phyloP scores from a whole-genome alignment of 2,329 filamentous ascomycete genomes.

The Microdochium trichocladiopsis region DNA sequence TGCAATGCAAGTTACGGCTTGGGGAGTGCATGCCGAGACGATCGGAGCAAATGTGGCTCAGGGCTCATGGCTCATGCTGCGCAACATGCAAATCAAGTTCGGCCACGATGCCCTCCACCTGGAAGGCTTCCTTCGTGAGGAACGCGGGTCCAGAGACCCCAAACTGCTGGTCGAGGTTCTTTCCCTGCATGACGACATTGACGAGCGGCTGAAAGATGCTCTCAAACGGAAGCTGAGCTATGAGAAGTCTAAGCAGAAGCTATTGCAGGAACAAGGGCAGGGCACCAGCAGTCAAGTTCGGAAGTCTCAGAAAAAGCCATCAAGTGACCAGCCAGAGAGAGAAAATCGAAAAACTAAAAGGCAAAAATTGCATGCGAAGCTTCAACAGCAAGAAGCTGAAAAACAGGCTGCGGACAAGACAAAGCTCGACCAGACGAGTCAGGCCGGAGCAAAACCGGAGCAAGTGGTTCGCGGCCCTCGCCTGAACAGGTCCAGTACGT shows the following conservation, averaged over 20 bases:
- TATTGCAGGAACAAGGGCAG: slow-evolving; percentile 22
- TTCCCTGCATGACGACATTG: slow-evolving; percentile 25
- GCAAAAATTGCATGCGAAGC: neutral
- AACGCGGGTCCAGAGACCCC: slow-evolving; percentile 32
- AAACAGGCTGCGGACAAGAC: neutral
- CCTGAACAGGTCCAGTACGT: neutral
- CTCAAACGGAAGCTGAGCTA: slow-evolving; percentile 60
- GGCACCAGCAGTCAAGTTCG: neutral
- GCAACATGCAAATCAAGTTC: slow-evolving; percentile 65
- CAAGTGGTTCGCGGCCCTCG: slow-evolving; percentile 6
- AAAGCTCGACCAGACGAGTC: slow-evolving; percentile 11
- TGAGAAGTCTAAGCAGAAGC: slow-evolving; percentile 24
- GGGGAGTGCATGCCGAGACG: slow-evolving; percentile 56
- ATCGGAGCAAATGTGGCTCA: slow-evolving; percentile 47
- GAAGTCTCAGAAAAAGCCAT: neutral
- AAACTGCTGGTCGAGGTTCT: neutral
- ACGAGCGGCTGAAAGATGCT: slow-evolving; percentile 47
- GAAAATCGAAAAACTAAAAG: neutral
- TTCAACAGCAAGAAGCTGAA: slow-evolving; percentile 3
- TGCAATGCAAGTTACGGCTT: slow-evolving; percentile 66
- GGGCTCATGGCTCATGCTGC: slow-evolving; percentile 58
- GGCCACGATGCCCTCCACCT: slow-evolving; percentile 46
- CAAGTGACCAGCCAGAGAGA: neutral
- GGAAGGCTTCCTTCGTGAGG: slow-evolving; percentile 66
- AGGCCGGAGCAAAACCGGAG: slow-evolving; percentile 14